A percentile compares a stretch with the other conserved stretches of the same genome.
phyloP scores from a whole-genome alignment of 768 basidiomycete species.

The Pulveroboletus frians region DNA sequence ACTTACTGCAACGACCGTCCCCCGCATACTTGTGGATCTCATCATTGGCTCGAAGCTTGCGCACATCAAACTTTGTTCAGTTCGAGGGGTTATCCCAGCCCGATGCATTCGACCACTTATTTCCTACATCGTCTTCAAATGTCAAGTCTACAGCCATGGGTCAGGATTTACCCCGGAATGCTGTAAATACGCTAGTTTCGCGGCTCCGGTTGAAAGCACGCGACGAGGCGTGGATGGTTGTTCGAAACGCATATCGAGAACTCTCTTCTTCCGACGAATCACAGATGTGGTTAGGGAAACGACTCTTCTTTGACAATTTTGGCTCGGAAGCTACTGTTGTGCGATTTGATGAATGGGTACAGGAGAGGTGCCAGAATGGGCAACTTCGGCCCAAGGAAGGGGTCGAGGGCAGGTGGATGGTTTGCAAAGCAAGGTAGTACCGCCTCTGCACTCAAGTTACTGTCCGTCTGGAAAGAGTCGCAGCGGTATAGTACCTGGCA shows the following conservation, averaged over 20 bases:
- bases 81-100: conserved; percentile 43
- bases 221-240: conserved; percentile 50
- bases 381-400: conserved; percentile 57
- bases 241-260: conserved; percentile 64
- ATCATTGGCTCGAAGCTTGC: conserved; percentile 46
- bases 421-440: conserved; percentile 45
- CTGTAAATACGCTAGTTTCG: conserved; percentile 42
- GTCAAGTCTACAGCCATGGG: neutral
- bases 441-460: neutral
- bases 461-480: neutral
- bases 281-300: conserved; percentile 43
- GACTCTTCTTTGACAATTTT: conserved; percentile 42
- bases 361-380: conserved; percentile 36
- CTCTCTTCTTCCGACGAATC: conserved; percentile 38
- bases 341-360: conserved; percentile 52
- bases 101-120: conserved; percentile 21
- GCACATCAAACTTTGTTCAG: conserved; percentile 49
- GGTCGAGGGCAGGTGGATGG: conserved; percentile 52
- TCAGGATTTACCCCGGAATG: conserved; percentile 32
- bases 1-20: conserved; percentile 35
- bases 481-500: neutral
- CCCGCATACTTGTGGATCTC: conserved; percentile 47
- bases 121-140: conserved; percentile 10
- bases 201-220: conserved; percentile 47
- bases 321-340: conserved; percentile 25